Evolutionary conservation across 257 asterid species (phyloP).

Genomic region (Solanum paucissectum): DNA sequence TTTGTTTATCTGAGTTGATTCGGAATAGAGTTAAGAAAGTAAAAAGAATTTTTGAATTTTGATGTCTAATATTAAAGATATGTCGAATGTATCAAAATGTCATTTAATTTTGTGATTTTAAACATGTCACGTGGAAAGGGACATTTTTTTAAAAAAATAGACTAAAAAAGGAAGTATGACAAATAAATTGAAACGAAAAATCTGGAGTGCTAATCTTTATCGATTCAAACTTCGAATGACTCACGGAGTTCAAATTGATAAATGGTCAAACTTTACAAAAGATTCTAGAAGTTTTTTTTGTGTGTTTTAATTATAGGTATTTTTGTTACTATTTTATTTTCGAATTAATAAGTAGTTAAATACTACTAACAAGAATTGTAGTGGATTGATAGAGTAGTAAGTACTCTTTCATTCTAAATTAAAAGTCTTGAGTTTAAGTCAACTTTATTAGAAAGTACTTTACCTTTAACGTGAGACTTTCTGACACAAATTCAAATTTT

Average conservation of each 20-base stretch:
- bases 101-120: no score
- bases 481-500: accelerated
- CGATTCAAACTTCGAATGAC: no score
- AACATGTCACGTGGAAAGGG: no score
- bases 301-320: neutral
- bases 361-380: no score
- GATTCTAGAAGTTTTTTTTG: neutral
- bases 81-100: accelerated
- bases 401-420: accelerated
- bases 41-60: no score
- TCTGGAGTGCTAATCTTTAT: neutral
- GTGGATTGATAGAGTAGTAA: accelerated
- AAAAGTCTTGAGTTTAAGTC: accelerated
- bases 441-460: neutral
- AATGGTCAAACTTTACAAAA: no score
- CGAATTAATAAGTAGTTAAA: neutral
- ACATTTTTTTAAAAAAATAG: no score
- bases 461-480: no score
- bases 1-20: neutral
- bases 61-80: no score
- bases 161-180: neutral
- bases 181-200: no score
- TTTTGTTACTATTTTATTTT: no score
- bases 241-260: neutral
- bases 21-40: accelerated